These are phyloP conservation scores for Pseudocercospora pini-densiflorae DNA, from an alignment of 2,329 filamentous ascomycete genomes.

Conservation along the genomic window DNA sequence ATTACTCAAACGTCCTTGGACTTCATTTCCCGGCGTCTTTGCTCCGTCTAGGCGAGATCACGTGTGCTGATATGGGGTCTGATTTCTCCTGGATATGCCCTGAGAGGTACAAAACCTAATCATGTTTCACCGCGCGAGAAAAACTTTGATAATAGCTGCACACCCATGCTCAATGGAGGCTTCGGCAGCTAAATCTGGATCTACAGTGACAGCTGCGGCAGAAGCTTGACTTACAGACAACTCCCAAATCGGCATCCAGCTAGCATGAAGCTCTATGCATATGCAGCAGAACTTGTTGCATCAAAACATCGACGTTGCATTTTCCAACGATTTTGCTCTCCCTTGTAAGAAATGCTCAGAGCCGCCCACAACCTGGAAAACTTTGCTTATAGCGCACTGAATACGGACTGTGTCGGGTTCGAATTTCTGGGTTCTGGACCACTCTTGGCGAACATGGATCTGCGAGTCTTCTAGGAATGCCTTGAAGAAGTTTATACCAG, in stretches of 20 bases:
- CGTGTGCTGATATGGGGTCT: background rate
- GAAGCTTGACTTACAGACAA: background rate
- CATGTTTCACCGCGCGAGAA: background rate
- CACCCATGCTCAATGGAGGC: background rate
- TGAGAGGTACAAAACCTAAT: background rate
- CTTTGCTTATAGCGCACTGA: background rate
- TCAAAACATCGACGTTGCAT: background rate
- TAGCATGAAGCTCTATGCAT: background rate
- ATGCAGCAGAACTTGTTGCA: background rate
- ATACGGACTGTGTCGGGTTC: background rate
- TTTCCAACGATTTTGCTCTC: background rate
- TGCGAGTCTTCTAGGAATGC: background rate
- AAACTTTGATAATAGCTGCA: background rate
- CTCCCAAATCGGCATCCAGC: background rate
- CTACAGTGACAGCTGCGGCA: background rate
- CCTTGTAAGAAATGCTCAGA: background rate
- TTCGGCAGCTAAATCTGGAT: background rate
- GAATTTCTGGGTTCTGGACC: background rate
- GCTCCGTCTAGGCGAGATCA: background rate
- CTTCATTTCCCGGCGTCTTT: conserved; percentile 4
- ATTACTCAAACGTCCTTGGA: background rate
- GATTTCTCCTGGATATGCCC: background rate
- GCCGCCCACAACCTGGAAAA: background rate
- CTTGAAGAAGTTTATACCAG: background rate
- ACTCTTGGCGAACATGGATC: background rate